Base-by-base conservation (phyloP, 2,329 filamentous ascomycete species). In the Tolypocladium cylindrosporum region DNA sequence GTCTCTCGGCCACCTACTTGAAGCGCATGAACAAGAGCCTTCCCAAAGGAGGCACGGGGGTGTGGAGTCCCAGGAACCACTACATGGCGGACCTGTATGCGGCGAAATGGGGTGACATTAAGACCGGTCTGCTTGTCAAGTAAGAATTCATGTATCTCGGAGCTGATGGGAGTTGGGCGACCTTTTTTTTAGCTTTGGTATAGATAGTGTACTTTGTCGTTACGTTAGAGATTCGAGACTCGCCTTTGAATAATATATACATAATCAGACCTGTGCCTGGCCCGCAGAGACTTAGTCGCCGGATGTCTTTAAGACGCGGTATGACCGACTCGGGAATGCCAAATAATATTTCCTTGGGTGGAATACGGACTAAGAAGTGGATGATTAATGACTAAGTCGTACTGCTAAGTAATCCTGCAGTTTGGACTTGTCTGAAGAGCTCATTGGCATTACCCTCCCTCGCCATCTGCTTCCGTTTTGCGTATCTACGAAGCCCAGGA, bases 1-100 rank as follows among this genome's bases (percentile, higher is more conserved):
- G 70, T 13, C 62, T 84, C 10, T 77, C 69, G 6, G 77, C 75
- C 6, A 84, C 80, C 0, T 84, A 84, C 63, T 61, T 84, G 2
- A 73, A 75, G 61, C 72, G 71, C 40, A 75, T 72, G 2, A 60
- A 66, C 31, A 65, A 65, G 8, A 62, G 67, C 8, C 66, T 83
- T 54, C 82, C 82, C 0, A 79, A 77, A 61, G 75, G 72, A 1
- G 80, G 78, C 0, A 65, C 62, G 0, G 71, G 71, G 1, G 48
- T 65, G 10, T 73, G 71, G 69, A 64, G 63, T n/a, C 67, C 67
- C 0, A 68, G 69, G 59, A 59, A 63, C 0, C 64, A 71, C 36
- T 71, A 70, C 55, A 65, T 68, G 48, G 57, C 50, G 6, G 69
- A 70, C 24, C 62, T 69, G 60, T 67, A 62, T 19, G 62, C 62